Evolutionary conservation across 148 eudicot species (phyloP).

Genomic region (Talinum fruticosum): DNA sequence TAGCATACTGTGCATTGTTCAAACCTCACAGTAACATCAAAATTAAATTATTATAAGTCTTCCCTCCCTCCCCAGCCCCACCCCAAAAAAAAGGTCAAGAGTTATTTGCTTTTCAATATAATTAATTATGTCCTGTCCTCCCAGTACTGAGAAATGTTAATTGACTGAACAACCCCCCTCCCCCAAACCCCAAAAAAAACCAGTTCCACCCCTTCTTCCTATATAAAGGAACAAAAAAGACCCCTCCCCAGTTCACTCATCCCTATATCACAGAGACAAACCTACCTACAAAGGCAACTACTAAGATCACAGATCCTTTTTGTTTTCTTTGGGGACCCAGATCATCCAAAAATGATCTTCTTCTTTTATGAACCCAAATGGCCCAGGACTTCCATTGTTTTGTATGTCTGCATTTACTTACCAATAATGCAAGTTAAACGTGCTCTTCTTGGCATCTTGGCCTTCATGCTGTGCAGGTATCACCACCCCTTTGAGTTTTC

Average conservation of each 20-base stretch:
- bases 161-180: neutral
- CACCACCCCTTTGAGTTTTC: conserved; percentile 28
- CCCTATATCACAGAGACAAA: neutral
- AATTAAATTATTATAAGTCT: neutral
- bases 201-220: neutral
- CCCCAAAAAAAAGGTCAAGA: neutral
- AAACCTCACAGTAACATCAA: neutral
- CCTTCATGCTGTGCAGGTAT: neutral
- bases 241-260: neutral
- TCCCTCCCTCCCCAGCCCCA: neutral
- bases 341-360: neutral
- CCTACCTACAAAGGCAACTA: neutral
- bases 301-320: neutral
- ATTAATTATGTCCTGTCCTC: neutral
- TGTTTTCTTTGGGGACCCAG: neutral
- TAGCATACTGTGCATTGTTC: neutral
- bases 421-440: neutral
- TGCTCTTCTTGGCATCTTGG: neutral
- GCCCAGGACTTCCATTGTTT: neutral
- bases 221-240: neutral
- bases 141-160: neutral
- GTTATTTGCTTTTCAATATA: neutral
- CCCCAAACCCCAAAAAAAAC: neutral
- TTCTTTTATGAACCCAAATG: neutral
- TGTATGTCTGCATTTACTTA: neutral